Percentiles rank a stretch among this genome's conserved stretches.
phyloP scores from a whole-genome alignment of 768 basidiomycete species.

The Candolleomyces eurysporus region DNA sequence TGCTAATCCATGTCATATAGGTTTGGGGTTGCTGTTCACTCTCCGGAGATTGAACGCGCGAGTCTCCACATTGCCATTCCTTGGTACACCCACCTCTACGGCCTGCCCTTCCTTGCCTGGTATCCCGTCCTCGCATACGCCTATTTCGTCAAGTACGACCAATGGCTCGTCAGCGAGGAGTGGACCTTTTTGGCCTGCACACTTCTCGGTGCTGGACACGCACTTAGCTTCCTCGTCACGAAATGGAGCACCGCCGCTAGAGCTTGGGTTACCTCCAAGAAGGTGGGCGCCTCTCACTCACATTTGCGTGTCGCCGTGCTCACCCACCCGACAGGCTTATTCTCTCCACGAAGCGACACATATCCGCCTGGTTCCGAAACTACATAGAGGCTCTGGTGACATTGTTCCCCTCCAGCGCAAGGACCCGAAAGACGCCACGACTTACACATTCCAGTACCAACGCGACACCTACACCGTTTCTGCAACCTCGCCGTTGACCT shows the following conservation, averaged over 20 bases:
- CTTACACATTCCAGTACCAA: slow-evolving; percentile 92
- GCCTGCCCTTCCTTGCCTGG: slow-evolving; percentile 72
- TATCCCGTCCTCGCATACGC: slow-evolving; percentile 87
- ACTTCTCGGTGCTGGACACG: slow-evolving; percentile 80
- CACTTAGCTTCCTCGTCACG: slow-evolving; percentile 88
- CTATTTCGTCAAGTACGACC: slow-evolving; percentile 87
- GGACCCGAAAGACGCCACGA: slow-evolving; percentile 47
- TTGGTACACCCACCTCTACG: slow-evolving; percentile 72
- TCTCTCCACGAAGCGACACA: slow-evolving; percentile 74
- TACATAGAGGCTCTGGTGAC: slow-evolving; percentile 85
- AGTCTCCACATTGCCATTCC: slow-evolving; percentile 66
- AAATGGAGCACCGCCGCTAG: slow-evolving; percentile 82
- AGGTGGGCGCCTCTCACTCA: slow-evolving; percentile 38
- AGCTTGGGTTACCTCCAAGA: slow-evolving; percentile 76
- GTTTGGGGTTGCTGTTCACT: slow-evolving; percentile 53
- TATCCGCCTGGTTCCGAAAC: slow-evolving; percentile 76
- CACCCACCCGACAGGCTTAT: slow-evolving; percentile 42
- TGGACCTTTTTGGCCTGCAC: slow-evolving; percentile 97
- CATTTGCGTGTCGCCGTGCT: background rate
- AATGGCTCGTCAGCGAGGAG: slow-evolving; percentile 90
- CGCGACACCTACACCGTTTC: slow-evolving; percentile 85
- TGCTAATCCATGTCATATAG: slow-evolving; percentile 25
- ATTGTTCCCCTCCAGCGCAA: slow-evolving; percentile 78
- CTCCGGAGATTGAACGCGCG: slow-evolving; percentile 65
- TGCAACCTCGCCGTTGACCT: slow-evolving; percentile 54